These are phyloP conservation scores for Hamigera avellanea DNA, from an alignment of 495 filamentous ascomycete species.

Conservation along the genomic window DNA sequence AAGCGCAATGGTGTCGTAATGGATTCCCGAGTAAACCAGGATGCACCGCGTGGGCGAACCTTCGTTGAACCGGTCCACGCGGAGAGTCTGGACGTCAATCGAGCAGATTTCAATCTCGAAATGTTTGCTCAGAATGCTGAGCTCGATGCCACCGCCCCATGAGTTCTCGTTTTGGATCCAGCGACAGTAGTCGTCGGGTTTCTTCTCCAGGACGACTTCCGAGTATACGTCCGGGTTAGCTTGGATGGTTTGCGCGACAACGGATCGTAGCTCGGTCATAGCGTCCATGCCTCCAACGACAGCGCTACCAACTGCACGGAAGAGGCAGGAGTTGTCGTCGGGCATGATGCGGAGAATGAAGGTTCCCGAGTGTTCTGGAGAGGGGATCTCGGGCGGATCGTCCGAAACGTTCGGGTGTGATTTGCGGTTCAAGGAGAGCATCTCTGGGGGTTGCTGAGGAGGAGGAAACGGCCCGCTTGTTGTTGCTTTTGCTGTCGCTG, in stretches of 20 bases:
- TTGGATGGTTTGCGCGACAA: constrained; percentile 74
- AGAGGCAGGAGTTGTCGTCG: constrained; percentile 93
- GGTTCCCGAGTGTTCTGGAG: constrained; percentile 49
- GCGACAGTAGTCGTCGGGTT: constrained; percentile 66
- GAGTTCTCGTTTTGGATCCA: constrained; percentile 72
- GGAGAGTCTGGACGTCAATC: constrained; percentile 61
- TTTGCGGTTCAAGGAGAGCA: constrained; percentile 11
- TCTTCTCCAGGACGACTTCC: constrained; percentile 63
- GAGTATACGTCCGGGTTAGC: constrained; percentile 57
- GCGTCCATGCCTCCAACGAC: constrained; percentile 59
- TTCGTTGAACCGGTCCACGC: constrained; percentile 74
- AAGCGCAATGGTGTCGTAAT: constrained; percentile 87
- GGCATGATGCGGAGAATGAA: constrained; percentile 89
- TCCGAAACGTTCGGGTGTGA: constrained; percentile 12
- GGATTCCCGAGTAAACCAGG: constrained; percentile 85
- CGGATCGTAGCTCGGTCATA: constrained; percentile 67
- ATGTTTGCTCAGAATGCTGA: constrained; percentile 72
- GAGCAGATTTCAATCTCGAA: constrained; percentile 82
- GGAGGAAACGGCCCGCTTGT: constrained; percentile 9
- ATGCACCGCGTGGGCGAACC: constrained; percentile 58
- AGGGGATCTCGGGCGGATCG: constrained; percentile 61
- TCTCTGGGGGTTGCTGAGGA: constrained; percentile 8
- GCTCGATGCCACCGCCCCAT: constrained; percentile 90
- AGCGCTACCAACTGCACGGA: constrained; percentile 74
- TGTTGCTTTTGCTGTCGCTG: constrained; percentile 10